These are phyloP conservation scores for Epichloe scottii DNA, from an alignment of 2,329 filamentous ascomycete genomes.

Conservation along the genomic window DNA sequence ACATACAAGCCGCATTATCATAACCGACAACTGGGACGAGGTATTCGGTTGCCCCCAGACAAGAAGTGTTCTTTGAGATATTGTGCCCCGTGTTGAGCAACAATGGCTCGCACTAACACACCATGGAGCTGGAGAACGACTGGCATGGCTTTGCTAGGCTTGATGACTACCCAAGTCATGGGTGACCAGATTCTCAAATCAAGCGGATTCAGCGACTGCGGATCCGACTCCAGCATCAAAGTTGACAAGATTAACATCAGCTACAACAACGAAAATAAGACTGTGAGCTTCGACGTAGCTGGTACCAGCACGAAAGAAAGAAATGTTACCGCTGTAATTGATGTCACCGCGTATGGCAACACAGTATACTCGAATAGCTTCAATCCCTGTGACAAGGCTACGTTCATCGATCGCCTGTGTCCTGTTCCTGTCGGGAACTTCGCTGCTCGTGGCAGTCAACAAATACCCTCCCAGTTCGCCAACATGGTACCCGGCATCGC, in stretches of 20 bases:
- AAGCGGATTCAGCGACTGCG: constrained; percentile 65
- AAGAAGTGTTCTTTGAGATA: background rate
- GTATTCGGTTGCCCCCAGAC: too few species aligned
- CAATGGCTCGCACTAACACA: constrained; percentile 21
- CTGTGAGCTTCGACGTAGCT: constrained; percentile 68
- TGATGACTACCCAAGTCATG: constrained; percentile 35
- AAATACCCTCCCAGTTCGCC: constrained; percentile 59
- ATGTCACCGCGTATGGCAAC: constrained; percentile 74
- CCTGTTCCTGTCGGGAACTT: constrained; percentile 72
- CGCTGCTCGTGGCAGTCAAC: constrained; percentile 55
- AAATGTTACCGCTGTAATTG: constrained; percentile 66
- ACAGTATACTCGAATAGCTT: constrained; percentile 69
- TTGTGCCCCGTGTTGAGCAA: constrained; percentile 7
- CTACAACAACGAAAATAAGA: constrained; percentile 64
- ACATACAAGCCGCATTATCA: too few species aligned
- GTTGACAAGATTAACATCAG: constrained; percentile 64
- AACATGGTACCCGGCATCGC: constrained; percentile 75
- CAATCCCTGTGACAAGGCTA: constrained; percentile 63
- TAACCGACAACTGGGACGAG: too few species aligned
- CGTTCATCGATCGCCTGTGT: constrained; percentile 63
- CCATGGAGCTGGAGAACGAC: constrained; percentile 16
- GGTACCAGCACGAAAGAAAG: constrained; percentile 62
- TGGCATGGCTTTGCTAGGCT: constrained; percentile 21
- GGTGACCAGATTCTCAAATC: constrained; percentile 67
- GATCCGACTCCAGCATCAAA: constrained; percentile 38